A percentile compares a stretch with the other conserved stretches of the same genome.
Evolutionary conservation across 2,329 filamentous ascomycete species (phyloP).

Genomic region (Parasarocladium wereldwijsianum): DNA sequence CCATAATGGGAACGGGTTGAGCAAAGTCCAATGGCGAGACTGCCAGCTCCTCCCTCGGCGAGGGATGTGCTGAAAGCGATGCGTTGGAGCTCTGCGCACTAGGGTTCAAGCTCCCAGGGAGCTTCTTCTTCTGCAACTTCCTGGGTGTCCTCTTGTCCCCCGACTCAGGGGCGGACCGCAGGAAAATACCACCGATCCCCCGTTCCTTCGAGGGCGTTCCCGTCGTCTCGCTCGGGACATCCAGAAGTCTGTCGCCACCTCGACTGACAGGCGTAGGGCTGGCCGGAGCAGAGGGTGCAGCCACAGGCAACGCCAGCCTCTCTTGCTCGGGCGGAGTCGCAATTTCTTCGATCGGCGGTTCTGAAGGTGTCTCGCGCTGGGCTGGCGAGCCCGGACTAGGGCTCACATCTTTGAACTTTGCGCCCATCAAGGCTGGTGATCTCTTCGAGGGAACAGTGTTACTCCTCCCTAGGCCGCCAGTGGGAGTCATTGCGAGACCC

Average conservation of each 20-base stretch:
- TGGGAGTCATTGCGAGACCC: constrained; percentile 36
- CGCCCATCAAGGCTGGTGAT: constrained; percentile 55
- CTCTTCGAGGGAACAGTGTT: constrained; percentile 91
- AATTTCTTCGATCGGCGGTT: constrained; percentile 11
- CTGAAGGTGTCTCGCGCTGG: constrained; percentile 23
- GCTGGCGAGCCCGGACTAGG: constrained; percentile 17
- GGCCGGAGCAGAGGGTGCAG: constrained; percentile 7
- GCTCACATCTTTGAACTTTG: constrained; percentile 42
- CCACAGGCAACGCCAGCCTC: neutral
- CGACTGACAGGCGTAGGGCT: constrained; percentile 19
- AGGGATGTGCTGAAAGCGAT: constrained; percentile 41
- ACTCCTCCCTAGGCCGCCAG: constrained; percentile 47
- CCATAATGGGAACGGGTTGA: constrained; percentile 1
- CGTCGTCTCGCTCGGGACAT: constrained; percentile 20
- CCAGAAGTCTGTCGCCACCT: constrained; percentile 34
- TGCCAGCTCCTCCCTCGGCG: constrained; percentile 17
- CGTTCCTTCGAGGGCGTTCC: constrained; percentile 51
- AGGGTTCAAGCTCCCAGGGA: constrained; percentile 61
- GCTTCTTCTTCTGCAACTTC: constrained; percentile 77
- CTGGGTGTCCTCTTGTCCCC: constrained; percentile 64
- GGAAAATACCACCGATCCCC: constrained; percentile 52
- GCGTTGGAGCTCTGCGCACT: constrained; percentile 85
- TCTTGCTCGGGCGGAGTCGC: constrained; percentile 5
- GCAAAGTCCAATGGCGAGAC: constrained; percentile 31
- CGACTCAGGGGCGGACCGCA: constrained; percentile 46